phyloP scores from a whole-genome alignment of 345 rosid genomes.

The Raphanus sativus region DNA sequence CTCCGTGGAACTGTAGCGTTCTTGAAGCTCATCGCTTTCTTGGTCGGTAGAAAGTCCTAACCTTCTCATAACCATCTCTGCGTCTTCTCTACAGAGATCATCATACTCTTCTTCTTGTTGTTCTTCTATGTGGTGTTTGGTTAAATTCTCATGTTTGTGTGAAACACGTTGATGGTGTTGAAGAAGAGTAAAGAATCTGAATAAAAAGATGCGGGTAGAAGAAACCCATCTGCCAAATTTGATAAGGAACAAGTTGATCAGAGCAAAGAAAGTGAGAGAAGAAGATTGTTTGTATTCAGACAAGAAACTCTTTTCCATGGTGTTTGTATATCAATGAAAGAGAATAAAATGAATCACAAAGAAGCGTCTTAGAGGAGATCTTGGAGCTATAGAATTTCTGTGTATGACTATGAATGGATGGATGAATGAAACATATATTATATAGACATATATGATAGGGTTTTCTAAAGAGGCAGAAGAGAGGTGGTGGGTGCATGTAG shows the following conservation, averaged over 20 bases:
- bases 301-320: slow-evolving; percentile 33
- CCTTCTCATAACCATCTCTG: slow-evolving; percentile 60
- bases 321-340: slow-evolving; percentile 4
- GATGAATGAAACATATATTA: too few species aligned
- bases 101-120: slow-evolving; percentile 23
- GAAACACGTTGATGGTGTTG: slow-evolving; percentile 31
- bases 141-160: slow-evolving; percentile 20
- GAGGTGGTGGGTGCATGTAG: too few species aligned
- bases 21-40: slow-evolving; percentile 43
- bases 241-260: slow-evolving; percentile 27
- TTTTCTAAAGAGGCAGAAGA: not conserved
- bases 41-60: slow-evolving; percentile 48
- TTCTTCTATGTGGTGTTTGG: not conserved
- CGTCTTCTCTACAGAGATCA: slow-evolving; percentile 47
- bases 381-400: slow-evolving; percentile 15
- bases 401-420: not conserved
- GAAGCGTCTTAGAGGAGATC: slow-evolving; percentile 1
- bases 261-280: slow-evolving; percentile 11
- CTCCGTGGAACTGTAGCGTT: slow-evolving; percentile 38
- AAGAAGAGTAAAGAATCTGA: slow-evolving; percentile 41
- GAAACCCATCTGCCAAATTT: slow-evolving; percentile 34
- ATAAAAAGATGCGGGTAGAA: slow-evolving; percentile 28
- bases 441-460: not conserved
- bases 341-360: not conserved
- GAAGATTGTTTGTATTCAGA: slow-evolving; percentile 10